Conservation (phyloP, 345 rosid genomes). For the Firmiana major region DNA sequence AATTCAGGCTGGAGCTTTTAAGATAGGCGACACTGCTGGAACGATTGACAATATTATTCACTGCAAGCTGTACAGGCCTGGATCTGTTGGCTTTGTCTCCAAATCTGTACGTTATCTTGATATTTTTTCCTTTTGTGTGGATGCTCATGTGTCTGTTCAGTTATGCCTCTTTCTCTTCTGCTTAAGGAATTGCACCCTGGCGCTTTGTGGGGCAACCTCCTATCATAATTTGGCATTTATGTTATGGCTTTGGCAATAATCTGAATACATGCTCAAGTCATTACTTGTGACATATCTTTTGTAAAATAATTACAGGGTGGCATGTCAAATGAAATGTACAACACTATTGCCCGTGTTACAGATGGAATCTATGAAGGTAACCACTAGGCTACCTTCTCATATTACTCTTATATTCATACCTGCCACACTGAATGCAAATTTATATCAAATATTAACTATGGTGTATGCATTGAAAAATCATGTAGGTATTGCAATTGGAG, state of each 20-base stretch:
- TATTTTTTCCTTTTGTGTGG: neutral
- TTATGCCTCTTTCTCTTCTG: conserved; percentile 4
- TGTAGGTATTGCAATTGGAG: conserved; percentile 96
- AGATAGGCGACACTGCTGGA: conserved; percentile 99
- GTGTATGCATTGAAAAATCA: conserved; percentile 23
- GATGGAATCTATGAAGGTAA: conserved; percentile 96
- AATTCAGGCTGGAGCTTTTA: conserved; percentile 96
- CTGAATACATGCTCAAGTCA: neutral
- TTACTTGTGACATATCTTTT: neutral
- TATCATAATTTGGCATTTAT: conserved; percentile 9
- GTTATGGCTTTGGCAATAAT: conserved; percentile 4
- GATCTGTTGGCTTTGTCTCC: conserved; percentile 97
- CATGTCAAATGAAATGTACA: conserved; percentile 97
- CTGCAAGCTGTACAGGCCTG: conserved; percentile 94
- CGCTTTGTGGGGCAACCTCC: neutral
- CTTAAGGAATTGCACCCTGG: neutral
- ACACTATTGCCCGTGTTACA: conserved; percentile 84
- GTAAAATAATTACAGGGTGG: conserved; percentile 65
- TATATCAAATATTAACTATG: neutral
- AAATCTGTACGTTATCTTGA: conserved; percentile 70
- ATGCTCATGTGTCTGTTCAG: neutral
- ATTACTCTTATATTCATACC: neutral
- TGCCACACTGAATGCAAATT: conserved; percentile 7
- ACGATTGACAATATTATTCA: conserved; percentile 87
- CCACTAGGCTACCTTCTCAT: conserved; percentile 1